Conservation (phyloP, 1,284 basidiomycete genomes). For the Rugiboletus extremiorientalis region DNA sequence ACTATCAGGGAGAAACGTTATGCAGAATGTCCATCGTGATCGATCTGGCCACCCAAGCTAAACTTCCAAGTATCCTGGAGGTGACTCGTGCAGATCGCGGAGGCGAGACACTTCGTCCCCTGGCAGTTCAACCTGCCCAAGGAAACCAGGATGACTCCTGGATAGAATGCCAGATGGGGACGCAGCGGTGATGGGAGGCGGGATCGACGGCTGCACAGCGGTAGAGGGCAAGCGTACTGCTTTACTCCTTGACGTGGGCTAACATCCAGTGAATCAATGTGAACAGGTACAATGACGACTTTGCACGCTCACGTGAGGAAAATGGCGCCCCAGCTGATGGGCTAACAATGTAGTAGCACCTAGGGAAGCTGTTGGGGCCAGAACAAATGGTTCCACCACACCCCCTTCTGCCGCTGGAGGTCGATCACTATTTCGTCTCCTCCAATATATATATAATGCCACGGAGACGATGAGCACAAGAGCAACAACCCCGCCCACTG, state of each 20-base stretch:
- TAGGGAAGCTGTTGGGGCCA: no score
- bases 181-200: background rate
- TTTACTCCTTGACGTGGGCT: background rate
- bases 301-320: background rate
- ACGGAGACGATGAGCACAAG: background rate
- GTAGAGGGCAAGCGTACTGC: fast-evolving
- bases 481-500: background rate
- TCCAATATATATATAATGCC: background rate
- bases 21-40: no score
- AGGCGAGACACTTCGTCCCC: constrained; percentile 16
- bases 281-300: background rate
- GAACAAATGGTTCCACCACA: background rate
- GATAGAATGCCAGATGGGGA: background rate
- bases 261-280: background rate
- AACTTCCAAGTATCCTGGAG: constrained; percentile 3
- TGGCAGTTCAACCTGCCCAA: constrained; percentile 7
- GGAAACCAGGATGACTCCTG: background rate
- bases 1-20: no score
- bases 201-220: background rate
- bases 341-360: no score
- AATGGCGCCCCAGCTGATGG: fast-evolving
- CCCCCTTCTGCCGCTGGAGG: no score
- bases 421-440: background rate
- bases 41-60: background rate
- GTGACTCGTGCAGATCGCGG: background rate